phyloP scores from a whole-genome alignment of 129 eudicot genomes.

The Helianthus tuberosus region DNA sequence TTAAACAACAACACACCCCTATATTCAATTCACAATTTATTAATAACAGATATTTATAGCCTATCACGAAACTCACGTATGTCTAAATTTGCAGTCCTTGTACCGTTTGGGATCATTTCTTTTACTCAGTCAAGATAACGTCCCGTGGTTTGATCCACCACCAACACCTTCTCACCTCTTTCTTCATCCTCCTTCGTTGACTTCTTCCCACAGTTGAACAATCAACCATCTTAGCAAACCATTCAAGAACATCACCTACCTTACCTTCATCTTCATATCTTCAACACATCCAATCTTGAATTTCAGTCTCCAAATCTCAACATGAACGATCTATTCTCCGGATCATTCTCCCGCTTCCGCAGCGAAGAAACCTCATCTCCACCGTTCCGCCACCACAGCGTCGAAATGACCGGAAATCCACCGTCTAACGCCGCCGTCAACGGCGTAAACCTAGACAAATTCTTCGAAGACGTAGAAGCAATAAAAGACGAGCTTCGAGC shows the following conservation, averaged over 20 bases:
- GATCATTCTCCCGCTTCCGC: constrained; percentile 67
- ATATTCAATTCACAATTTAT: no score
- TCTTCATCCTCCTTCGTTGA: constrained; percentile 34
- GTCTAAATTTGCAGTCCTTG: no score
- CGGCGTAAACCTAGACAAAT: constrained; percentile 67
- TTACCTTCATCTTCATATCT: not conserved
- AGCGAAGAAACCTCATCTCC: constrained; percentile 54
- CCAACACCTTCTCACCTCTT: constrained; percentile 30
- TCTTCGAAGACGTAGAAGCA: constrained; percentile 75
- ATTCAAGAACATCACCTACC: not conserved
- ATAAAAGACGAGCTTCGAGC: constrained; percentile 64
- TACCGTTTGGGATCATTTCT: no score
- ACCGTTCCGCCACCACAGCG: constrained; percentile 27
- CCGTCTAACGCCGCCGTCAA: constrained; percentile 16
- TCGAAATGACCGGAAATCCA: constrained; percentile 46
- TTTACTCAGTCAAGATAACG: constrained; percentile 28
- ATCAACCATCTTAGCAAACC: not conserved
- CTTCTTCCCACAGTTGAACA: constrained; percentile 15
- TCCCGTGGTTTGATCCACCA: no score
- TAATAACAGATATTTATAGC: no score
- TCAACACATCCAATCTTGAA: no score
- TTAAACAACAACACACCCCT: no score
- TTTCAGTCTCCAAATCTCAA: not conserved
- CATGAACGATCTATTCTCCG: constrained; percentile 83
- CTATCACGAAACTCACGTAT: no score